Percentiles rank a stretch among this genome's conserved stretches.
These are phyloP conservation scores for Sporisorium exsertum DNA, from an alignment of 1,284 basidiomycete genomes.

Conservation along the genomic window DNA sequence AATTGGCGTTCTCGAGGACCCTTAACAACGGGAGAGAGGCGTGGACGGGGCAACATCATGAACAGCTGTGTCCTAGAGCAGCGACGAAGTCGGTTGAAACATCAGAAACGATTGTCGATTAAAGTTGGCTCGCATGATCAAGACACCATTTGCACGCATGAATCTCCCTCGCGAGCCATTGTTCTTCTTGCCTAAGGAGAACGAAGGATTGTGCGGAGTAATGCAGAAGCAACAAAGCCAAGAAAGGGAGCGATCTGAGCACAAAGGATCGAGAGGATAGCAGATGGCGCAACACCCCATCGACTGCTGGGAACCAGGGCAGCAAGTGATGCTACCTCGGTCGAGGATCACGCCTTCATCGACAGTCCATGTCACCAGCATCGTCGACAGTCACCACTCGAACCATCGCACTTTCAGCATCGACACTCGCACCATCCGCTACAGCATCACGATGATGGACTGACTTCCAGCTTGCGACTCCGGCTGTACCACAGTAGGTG, in stretches of 20 bases:
- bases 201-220: too few species aligned
- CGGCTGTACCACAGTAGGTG: too few species aligned
- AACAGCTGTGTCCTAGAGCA: not conserved
- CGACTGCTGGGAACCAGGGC: not conserved
- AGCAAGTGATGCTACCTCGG: slow-evolving; percentile 9
- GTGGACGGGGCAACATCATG: slow-evolving; percentile 3
- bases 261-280: not conserved
- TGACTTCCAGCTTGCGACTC: too few species aligned
- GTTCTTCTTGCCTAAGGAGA: not conserved
- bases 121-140: not conserved
- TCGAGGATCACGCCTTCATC: slow-evolving; percentile 8
- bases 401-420: not conserved
- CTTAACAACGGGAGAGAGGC: not conserved
- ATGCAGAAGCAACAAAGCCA: too few species aligned
- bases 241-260: too few species aligned
- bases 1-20: not conserved
- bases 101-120: not conserved
- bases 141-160: not conserved
- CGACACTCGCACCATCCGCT: not conserved
- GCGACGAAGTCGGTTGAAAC: not conserved
- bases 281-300: slow-evolving; percentile 1
- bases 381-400: not conserved
- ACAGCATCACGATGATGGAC: not conserved
- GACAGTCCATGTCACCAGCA: not conserved
- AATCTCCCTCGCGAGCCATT: not conserved